Evolutionary conservation across 2,329 filamentous ascomycete genomes (phyloP).

Genomic region (Aspergillus bombycis): DNA sequence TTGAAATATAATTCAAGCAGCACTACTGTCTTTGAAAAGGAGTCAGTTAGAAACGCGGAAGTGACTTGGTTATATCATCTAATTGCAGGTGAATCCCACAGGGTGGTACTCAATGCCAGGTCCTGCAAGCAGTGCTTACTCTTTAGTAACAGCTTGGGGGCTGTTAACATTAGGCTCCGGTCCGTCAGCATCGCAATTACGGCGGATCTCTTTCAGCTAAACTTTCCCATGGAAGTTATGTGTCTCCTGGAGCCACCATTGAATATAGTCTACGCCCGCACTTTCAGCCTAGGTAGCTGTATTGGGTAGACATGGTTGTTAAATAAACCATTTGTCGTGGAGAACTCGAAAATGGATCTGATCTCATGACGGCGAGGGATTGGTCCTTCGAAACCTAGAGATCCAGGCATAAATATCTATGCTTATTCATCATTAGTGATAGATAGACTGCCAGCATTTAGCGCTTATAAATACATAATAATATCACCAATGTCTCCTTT

Average conservation of each 20-base stretch:
- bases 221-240: neutral
- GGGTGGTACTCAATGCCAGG: neutral
- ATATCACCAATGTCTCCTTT: neutral
- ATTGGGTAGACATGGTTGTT: neutral
- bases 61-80: neutral
- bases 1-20: neutral
- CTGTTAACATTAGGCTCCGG: neutral
- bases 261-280: neutral
- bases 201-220: neutral
- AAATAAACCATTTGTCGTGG: neutral
- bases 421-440: neutral
- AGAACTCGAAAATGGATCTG: neutral
- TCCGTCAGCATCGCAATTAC: neutral
- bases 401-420: neutral
- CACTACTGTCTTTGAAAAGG: neutral
- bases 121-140: neutral
- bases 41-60: neutral
- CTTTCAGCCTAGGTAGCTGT: neutral
- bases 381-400: neutral
- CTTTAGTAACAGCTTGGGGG: neutral
- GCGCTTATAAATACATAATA: neutral
- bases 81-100: neutral
- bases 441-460: neutral
- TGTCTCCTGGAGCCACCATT: neutral
- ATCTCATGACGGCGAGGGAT: neutral